phyloP scores from a whole-genome alignment of 192 early-diverging fungal species.

The Podila horticola region DNA sequence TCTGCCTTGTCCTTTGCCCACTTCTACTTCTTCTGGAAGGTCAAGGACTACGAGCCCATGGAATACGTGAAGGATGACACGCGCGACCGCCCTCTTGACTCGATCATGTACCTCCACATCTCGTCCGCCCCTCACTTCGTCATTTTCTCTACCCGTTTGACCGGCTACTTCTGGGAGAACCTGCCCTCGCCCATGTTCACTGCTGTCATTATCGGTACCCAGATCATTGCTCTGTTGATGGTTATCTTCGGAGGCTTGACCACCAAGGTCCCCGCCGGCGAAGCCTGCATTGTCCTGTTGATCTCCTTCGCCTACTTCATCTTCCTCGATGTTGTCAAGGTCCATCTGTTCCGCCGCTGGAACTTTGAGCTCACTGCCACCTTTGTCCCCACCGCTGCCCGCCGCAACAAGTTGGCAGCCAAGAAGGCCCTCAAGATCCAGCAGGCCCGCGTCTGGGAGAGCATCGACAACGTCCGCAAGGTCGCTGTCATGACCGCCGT shows the following conservation, averaged over 20 bases:
- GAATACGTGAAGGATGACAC: slow-evolving; percentile 59
- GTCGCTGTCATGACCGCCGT: slow-evolving; percentile 3
- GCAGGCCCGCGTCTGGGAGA: background rate
- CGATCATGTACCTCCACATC: slow-evolving; percentile 86
- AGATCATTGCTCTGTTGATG: slow-evolving; percentile 83
- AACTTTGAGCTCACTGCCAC: slow-evolving; percentile 85
- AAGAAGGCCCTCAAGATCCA: slow-evolving; percentile 30
- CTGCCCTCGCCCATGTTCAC: slow-evolving; percentile 77
- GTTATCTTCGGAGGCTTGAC: slow-evolving; percentile 68
- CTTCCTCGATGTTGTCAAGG: slow-evolving; percentile 86
- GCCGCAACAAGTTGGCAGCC: slow-evolving; percentile 62
- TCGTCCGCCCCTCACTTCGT: slow-evolving; percentile 86
- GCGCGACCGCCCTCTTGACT: slow-evolving; percentile 64
- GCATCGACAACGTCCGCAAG: background rate
- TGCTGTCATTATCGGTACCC: slow-evolving; percentile 76
- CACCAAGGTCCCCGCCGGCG: slow-evolving; percentile 62
- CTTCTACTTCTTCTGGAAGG: slow-evolving; percentile 74
- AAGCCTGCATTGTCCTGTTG: slow-evolving; percentile 68
- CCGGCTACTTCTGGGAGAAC: slow-evolving; percentile 83
- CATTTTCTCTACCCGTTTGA: slow-evolving; percentile 85
- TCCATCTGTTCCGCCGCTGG: slow-evolving; percentile 79
- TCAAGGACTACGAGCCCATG: background rate
- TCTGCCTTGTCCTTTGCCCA: slow-evolving; percentile 77
- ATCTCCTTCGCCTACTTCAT: slow-evolving; percentile 80
- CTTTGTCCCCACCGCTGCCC: slow-evolving; percentile 71